phyloP scores from a whole-genome alignment of 768 basidiomycete genomes.

The Serendipita sp. region DNA sequence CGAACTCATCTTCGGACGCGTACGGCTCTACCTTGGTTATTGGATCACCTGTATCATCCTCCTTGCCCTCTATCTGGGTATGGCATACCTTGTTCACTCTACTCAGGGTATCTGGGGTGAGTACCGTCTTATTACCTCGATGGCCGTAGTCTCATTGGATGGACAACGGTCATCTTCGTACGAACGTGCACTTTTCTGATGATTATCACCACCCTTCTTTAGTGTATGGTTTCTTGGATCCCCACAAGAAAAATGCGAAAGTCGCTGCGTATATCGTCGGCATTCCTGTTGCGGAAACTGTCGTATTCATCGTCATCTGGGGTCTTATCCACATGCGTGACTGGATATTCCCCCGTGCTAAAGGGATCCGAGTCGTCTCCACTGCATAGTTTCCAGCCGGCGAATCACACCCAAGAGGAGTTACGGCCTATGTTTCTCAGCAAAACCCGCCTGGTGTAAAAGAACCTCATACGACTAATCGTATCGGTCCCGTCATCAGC shows the following conservation, averaged over 20 bases:
- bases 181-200: not conserved
- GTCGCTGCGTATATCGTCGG: constrained; percentile 51
- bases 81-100: constrained; percentile 50
- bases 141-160: not conserved
- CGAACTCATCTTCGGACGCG: constrained; percentile 40
- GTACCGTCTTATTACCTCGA: constrained; percentile 16
- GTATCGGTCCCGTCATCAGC: too few relatives aligned
- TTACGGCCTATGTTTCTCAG: too few relatives aligned
- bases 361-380: not conserved
- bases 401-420: too few relatives aligned
- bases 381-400: too few relatives aligned
- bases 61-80: constrained; percentile 40
- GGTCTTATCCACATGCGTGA: constrained; percentile 15
- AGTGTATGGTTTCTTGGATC: constrained; percentile 57
- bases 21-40: constrained; percentile 37
- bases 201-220: not conserved
- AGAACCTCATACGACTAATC: too few relatives aligned
- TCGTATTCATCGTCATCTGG: constrained; percentile 38
- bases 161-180: not conserved
- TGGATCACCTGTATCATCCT: constrained; percentile 32
- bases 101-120: constrained; percentile 50
- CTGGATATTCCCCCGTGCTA: not conserved
- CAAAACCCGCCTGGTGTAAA: too few relatives aligned
- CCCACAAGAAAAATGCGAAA: constrained; percentile 24
- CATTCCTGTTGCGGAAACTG: constrained; percentile 32